Percentiles rank a stretch among this genome's conserved stretches.
phyloP scores from a whole-genome alignment of 192 early-diverging fungal species.

The Martensiomyces pterosporus region DNA sequence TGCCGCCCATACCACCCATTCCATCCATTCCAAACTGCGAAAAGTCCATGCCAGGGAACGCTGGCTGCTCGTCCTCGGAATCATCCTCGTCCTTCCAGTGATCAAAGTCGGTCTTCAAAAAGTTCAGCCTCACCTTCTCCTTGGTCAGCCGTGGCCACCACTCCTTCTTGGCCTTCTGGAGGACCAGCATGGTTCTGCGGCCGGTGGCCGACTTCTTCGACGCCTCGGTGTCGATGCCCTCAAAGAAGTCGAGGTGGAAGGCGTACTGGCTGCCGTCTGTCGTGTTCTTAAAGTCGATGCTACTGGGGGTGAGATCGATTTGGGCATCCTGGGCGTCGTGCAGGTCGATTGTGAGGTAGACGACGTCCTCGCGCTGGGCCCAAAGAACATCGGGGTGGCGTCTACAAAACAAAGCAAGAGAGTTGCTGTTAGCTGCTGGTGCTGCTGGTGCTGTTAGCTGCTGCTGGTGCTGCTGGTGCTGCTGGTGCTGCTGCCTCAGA shows the following conservation, averaged over 20 bases:
- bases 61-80: slow-evolving; percentile 68
- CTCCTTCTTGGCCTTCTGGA: slow-evolving; percentile 68
- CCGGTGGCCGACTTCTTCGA: slow-evolving; percentile 64
- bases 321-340: slow-evolving; percentile 57
- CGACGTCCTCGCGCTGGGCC: slow-evolving; percentile 79
- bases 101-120: slow-evolving; percentile 86
- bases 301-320: slow-evolving; percentile 18
- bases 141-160: slow-evolving; percentile 88
- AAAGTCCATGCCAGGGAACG: slow-evolving; percentile 59
- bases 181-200: slow-evolving; percentile 61
- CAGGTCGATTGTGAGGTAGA: slow-evolving; percentile 82
- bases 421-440: neutral
- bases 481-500: too few relatives aligned
- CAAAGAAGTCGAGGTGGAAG: slow-evolving; percentile 69
- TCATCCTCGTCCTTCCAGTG: slow-evolving; percentile 94
- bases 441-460: too few relatives aligned
- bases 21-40: slow-evolving; percentile 51
- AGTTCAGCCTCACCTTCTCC: slow-evolving; percentile 60
- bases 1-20: slow-evolving; percentile 53
- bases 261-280: slow-evolving; percentile 64
- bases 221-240: slow-evolving; percentile 66
- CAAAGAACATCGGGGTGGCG: slow-evolving; percentile 73
- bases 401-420: slow-evolving; percentile 14
- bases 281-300: slow-evolving; percentile 59
- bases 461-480: too few relatives aligned